A percentile compares a stretch with the other conserved stretches of the same genome.
Conservation (phyloP, 495 filamentous ascomycete genomes). For the Chaetomium tenue region DNA sequence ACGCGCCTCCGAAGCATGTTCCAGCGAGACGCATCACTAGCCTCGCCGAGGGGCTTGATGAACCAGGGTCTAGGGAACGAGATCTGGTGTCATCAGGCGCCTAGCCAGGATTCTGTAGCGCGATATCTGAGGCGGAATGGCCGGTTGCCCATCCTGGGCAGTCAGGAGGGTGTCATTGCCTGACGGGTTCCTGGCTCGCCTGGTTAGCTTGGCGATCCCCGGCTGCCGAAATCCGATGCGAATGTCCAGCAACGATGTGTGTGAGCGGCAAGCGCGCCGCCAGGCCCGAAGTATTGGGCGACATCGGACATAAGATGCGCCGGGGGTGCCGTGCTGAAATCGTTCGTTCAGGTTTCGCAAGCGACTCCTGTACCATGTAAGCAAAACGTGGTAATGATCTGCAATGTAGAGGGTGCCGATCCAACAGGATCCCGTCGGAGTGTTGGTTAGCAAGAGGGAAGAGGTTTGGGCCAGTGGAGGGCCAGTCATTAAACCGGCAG, state of each 20-base stretch:
- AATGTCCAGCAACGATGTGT: not conserved
- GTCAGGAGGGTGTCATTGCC: conserved; percentile 10
- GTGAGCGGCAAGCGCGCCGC: conserved; percentile 8
- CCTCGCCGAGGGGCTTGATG: conserved; percentile 32
- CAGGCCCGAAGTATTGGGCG: conserved; percentile 1
- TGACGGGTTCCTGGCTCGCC: conserved; percentile 22
- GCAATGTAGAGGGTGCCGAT: not conserved
- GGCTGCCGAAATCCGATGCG: conserved; percentile 25
- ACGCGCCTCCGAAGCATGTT: conserved; percentile 38
- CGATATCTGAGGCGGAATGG: conserved; percentile 22
- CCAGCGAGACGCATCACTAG: conserved; percentile 22
- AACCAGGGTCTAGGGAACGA: conserved; percentile 44
- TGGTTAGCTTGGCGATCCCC: conserved; percentile 18
- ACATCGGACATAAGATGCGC: conserved; percentile 10
- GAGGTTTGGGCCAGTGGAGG: not conserved
- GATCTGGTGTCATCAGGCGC: conserved; percentile 52
- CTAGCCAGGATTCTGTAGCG: conserved; percentile 35
- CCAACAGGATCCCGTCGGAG: not conserved
- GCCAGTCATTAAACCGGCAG: conserved; percentile 27
- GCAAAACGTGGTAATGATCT: not conserved
- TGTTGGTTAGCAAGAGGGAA: not conserved
- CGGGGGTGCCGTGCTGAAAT: conserved; percentile 16
- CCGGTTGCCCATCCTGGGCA: conserved; percentile 3
- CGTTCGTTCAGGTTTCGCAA: conserved; percentile 7
- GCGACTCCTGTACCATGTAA: conserved; percentile 1